Base-by-base conservation (phyloP, 495 filamentous ascomycete species). In the Penicillium turbatum region DNA sequence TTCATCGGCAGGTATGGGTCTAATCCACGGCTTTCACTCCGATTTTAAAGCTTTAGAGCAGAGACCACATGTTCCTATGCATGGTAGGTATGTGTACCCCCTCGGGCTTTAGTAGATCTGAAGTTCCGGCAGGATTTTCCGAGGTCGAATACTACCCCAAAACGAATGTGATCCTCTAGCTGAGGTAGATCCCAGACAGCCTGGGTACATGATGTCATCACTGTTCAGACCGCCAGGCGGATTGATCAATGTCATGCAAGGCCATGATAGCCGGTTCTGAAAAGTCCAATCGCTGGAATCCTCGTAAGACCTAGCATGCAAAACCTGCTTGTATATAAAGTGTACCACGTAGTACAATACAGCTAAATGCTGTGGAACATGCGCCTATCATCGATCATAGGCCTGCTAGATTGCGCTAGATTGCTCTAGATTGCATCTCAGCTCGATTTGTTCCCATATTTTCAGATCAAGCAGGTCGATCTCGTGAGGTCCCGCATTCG, bases 391-490 rank as follows among this genome's bases (percentile, higher is more conserved):
- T 43, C 35, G 40, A 43, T 11, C 15, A 24, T 21, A 11, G 27
- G n/a, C 50, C 41, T 48, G 45, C 44, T 17, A 37, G 27, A 46
- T 58, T n/a, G n/a, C n/a, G n/a, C n/a, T n/a, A n/a, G n/a, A n/a
- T n/a, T n/a, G n/a, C n/a, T n/a, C n/a, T n/a, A n/a, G n/a, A n/a
- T n/a, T 58, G 51, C 55, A 54, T 54, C 45, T 51, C 51, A 46
- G 21, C 32, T 17, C 29, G 10, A 12, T 34, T 30, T 16, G n/a
- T 32, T 10, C 2, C 16, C n/a, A 29, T 30, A 5, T n/a, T 15
- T n/a, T 16, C 35, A 5, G 6, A 8, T 37, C 11, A 15, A 37
- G 6, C 3, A 12, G 16, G 35, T 6, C n/a, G 35, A 37, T 15
- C n/a, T 15, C n/a, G 11, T 37, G 9, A n/a, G 2, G 27, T 30